phyloP scores from a whole-genome alignment of 768 basidiomycete genomes.

The Hemileccinum rubropunctum region DNA sequence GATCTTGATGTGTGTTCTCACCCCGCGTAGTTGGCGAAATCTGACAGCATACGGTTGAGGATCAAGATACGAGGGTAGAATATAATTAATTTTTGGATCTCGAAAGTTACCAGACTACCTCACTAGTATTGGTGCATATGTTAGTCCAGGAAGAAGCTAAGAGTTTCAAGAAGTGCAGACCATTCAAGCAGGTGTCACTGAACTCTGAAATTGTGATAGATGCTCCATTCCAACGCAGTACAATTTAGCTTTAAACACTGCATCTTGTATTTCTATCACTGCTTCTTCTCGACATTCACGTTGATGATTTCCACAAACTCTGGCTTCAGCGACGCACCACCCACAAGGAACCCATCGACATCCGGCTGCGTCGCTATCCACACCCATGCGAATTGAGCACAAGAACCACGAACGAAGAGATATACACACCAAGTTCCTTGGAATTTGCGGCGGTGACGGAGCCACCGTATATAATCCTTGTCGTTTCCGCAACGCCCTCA shows the following conservation, averaged over 20 bases:
- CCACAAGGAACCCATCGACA: slow-evolving; percentile 97
- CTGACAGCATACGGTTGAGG: slow-evolving; percentile 7
- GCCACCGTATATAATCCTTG: slow-evolving; percentile 94
- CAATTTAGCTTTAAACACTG: too few relatives aligned
- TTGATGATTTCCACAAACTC: slow-evolving; percentile 95
- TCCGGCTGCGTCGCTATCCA: slow-evolving; percentile 67
- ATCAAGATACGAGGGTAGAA: too few relatives aligned
- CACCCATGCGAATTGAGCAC: background rate
- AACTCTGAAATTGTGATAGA: too few relatives aligned
- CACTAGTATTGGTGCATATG: too few relatives aligned
- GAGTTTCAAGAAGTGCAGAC: too few relatives aligned
- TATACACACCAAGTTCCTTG: slow-evolving; percentile 76
- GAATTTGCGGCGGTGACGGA: slow-evolving; percentile 89
- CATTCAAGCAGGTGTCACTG: too few relatives aligned
- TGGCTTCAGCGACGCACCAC: slow-evolving; percentile 96
- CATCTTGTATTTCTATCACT: slow-evolving; percentile 8
- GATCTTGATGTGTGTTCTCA: slow-evolving; percentile 9
- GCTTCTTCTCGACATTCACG: slow-evolving; percentile 49
- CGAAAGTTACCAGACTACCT: too few relatives aligned
- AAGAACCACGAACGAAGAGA: background rate
- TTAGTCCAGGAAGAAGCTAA: too few relatives aligned
- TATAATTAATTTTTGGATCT: too few relatives aligned
- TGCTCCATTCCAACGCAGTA: too few relatives aligned
- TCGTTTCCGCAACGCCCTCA: slow-evolving; percentile 61
- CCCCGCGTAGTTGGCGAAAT: slow-evolving; percentile 14